Percentiles rank a stretch among this genome's conserved stretches.
phyloP scores from a whole-genome alignment of 106 monocot species.

The Xerophyta viscosa region DNA sequence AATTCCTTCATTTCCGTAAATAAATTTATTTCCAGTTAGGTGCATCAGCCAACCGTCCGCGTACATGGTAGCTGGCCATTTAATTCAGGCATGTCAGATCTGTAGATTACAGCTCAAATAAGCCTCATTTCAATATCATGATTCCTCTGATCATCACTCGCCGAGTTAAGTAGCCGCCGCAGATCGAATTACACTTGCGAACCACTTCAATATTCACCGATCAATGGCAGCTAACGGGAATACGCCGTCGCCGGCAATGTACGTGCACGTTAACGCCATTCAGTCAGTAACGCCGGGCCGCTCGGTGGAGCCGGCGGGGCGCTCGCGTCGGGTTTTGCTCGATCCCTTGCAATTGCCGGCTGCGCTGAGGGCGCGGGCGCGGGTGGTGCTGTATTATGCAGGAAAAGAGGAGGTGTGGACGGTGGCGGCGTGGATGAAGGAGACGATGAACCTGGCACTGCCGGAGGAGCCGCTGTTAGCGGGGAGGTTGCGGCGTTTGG shows the following conservation, averaged over 20 bases:
- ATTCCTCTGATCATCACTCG: too few relatives aligned
- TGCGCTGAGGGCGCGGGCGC: conserved; percentile 27
- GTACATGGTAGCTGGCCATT: too few relatives aligned
- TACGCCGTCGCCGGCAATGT: not conserved
- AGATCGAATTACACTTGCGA: too few relatives aligned
- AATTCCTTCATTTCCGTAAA: too few relatives aligned
- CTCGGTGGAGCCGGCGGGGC: conserved; percentile 18
- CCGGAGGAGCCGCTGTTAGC: conserved; percentile 38
- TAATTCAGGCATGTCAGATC: too few relatives aligned
- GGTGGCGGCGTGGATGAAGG: conserved; percentile 52
- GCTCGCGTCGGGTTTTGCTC: conserved; percentile 12
- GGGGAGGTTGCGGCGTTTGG: conserved; percentile 41
- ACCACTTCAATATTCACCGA: too few relatives aligned
- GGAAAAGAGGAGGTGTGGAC: conserved; percentile 7
- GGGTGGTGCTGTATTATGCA: conserved; percentile 48
- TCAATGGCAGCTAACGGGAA: too few relatives aligned
- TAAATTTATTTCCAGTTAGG: too few relatives aligned
- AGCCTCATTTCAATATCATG: too few relatives aligned
- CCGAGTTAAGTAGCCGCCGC: too few relatives aligned
- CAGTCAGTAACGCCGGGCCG: conserved; percentile 41
- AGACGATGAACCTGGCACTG: conserved; percentile 45
- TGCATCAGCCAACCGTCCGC: too few relatives aligned
- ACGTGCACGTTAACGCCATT: conserved; percentile 33
- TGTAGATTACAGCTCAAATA: too few relatives aligned
- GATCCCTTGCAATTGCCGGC: not conserved